Base-by-base conservation (phyloP, 371 early-diverging fungal genomes). In the Dinochytrium kinnereticum region DNA sequence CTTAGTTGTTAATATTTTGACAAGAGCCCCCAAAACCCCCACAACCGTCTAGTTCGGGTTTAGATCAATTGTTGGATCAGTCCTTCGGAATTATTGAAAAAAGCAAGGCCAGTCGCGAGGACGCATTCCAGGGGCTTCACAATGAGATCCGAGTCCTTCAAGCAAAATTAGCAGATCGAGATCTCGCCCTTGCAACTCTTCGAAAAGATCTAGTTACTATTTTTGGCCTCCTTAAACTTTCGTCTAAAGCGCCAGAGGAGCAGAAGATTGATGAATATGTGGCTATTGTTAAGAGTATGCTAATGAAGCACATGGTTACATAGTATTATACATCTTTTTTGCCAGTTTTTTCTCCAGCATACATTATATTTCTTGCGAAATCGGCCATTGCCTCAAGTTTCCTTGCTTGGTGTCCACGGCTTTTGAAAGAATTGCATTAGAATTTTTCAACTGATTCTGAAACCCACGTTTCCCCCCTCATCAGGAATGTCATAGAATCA, bases 381-480 rank as follows among this genome's bases (percentile, higher is more conserved):
- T 76, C 76, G 33, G 26, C 68, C 71, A 76, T 76, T 7, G 76
- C 76, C 1, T 72, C 59, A 31, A 66, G 21, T 40, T 40, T 33
- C 1, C 37, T 38, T 30, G 36, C 31, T 30, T 68, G 76, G 1
- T 76, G 49, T 0, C 64, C 67, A 57, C 76, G 69, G 19, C 69
- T 69, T 49, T 34, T 5, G 10, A 33, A 78, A 26, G 24, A 55
- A 55, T 26, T 10, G 24, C 7, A 55, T 7, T 15, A 55, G n/a
- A n/a, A n/a, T n/a, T n/a, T n/a, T n/a, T n/a, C n/a, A n/a, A n/a
- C n/a, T n/a, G n/a, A n/a, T n/a, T n/a, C n/a, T n/a, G n/a, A n/a
- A n/a, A 3, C 78, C 66, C 75, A 85, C 85, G 76, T 75, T 70
- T 80, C 75, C 5, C 81, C 86, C n/a, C 86, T 79, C 30, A 59